Evolutionary conservation across 148 eudicot species (phyloP).

Genomic region (Spergularia marina): DNA sequence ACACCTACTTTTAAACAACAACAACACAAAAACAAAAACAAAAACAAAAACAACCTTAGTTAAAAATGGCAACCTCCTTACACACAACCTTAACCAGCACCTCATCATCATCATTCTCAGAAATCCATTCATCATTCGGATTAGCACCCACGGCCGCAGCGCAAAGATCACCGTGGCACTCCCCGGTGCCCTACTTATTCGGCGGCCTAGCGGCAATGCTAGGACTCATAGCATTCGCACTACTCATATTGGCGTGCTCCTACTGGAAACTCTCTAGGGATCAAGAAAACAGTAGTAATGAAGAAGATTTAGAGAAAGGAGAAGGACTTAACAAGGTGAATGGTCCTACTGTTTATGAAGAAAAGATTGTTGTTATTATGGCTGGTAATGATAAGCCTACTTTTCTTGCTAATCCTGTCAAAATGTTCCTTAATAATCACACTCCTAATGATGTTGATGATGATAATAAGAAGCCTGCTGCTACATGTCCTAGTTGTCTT

Average conservation of each 20-base stretch:
- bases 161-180: constrained; percentile 63
- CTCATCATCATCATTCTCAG: not conserved
- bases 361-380: constrained; percentile 73
- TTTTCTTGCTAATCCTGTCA: constrained; percentile 63
- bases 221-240: constrained; percentile 77
- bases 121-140: constrained; percentile 21
- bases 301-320: constrained; percentile 37
- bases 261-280: constrained; percentile 52
- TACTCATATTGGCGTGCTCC: constrained; percentile 71
- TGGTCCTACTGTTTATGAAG: constrained; percentile 43
- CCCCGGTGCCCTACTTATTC: constrained; percentile 77
- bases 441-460: not conserved
- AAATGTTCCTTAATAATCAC: constrained; percentile 34
- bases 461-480: not conserved
- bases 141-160: not conserved
- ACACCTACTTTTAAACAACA: not conserved
- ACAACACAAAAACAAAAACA: not conserved
- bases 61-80: constrained; percentile 22
- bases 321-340: constrained; percentile 24
- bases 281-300: not conserved
- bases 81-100: constrained; percentile 14
- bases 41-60: not conserved
- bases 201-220: constrained; percentile 84
- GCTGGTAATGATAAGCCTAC: constrained; percentile 71
- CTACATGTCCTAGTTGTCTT: not conserved